Base-by-base conservation (phyloP, 768 basidiomycete species). In the Mycena sanguinolenta region DNA sequence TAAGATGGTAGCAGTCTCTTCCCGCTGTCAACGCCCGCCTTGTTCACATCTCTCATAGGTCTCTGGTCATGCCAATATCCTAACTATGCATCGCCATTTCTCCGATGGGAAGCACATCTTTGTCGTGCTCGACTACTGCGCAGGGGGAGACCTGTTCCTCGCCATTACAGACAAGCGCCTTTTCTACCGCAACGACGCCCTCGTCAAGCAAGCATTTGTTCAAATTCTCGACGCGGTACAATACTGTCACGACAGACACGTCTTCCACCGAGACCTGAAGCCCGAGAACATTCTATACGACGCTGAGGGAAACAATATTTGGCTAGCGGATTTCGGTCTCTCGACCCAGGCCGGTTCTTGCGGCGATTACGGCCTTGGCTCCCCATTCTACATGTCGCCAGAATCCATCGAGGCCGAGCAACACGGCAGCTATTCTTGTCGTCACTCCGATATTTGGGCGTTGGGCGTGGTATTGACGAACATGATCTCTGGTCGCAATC, bases 221-320 rank as follows among this genome's bases (percentile, higher is more conserved):
- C 91, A 95, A 76, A 88, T 97, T 58, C 81, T 96, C 60, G 92
- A 95, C 72, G 92, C 92, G 1, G 88, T 96, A 50, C 85, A 91
- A 58, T 86, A 91, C 77, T 94, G 92, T 75, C 94, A 96, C 75
- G 78, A 82, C 49, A 83, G 84, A 49, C 88, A 90, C 13, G 89
- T 96, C 70, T 95, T 87, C 76, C 95, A 96, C 80, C 92, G 95
- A 28, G 94, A 96, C 75, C 87, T 97, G 75, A 96, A 96, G 79
- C 95, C 95, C 0, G 95, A 95, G 78, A 95, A 92, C 77, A 85
- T 95, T 30, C 81, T 96, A 42, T 90, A 88, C 75, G 86, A 78
- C 69, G 80, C 78, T 75, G 89, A 79, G 59, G 90, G 91, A 19
- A 76, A 78, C 49, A 79, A 82, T 69, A 83, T 95, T 39, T 85